Base-by-base conservation (phyloP, 2,329 filamentous ascomycete genomes). In the Thermoascus crustaceus region DNA sequence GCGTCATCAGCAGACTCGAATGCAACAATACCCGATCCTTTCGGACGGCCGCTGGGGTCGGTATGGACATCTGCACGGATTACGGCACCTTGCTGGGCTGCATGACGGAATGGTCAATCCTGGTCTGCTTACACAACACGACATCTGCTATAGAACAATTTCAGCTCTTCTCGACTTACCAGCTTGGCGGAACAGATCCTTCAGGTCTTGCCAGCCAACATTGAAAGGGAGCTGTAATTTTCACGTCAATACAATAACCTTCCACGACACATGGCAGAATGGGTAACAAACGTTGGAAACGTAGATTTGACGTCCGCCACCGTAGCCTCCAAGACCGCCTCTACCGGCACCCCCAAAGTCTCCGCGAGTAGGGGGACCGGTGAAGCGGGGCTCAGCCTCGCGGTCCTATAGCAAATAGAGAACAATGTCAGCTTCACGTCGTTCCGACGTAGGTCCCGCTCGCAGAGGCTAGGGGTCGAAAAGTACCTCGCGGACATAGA, bases 121-220 rank as follows among this genome's bases (percentile, higher is more conserved):
- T 21, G 30, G 38, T 39, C 30, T 26, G 18, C 29, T 30, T 19
- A 42, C 25, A 30, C n/a, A 32, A 26, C n/a, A 24, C 17, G 24
- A 39, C 27, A 40, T 20, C 41, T 35, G 39, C 43, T 34, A 34
- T 24, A 54, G 18, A 34, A 32, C 30, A 40, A 32, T 32, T 22
- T 40, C 32, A 39, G 40, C 26, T 36, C 37, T 48, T 40, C 37
- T 41, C 42, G 33, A 73, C 86, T 75, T 73, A 94, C 88, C 85
- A 68, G 91, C 88, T 75, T 95, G 88, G 57, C 91, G 85, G 75
- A 98, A 98, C 49, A 98, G 75, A 64, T 98, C 91, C 70, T 98
- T 98, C 51, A 98, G 71, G 64, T 98, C 91, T 68, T 98, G 91
- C 91, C 91, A 98, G 60, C 91, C 91, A 52, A 94, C 85, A 47